Base-by-base conservation (phyloP, 129 eudicot genomes). In the Artemisia annua region DNA sequence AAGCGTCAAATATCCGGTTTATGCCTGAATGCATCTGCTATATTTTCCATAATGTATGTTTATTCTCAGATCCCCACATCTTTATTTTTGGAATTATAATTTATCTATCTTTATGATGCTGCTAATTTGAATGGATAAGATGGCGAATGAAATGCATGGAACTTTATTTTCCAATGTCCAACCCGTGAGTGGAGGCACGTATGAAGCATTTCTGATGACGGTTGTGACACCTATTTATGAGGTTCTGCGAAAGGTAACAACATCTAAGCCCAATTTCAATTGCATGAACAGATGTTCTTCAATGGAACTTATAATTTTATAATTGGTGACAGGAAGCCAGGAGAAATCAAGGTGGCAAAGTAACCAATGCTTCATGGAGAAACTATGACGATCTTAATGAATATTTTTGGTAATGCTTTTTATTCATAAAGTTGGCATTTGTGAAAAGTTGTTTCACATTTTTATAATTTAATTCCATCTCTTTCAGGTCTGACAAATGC, bases 21-120 rank as follows among this genome's bases (percentile, higher is more conserved):
- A 95, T 95, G 97, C 99, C 99, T 48, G 97, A 95, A 77, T 95
- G 99, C 83, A 52, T 95, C 32, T 95, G 99, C 96, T 95, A 95
- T 81, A 91, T 95, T 67, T 95, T 95, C 79, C 99, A 91, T 62
- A 86, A 80, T 73, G 99, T 95, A 90, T 15, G 91, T 74, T 72
- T 82, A 53, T 72, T 52, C 22, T 28, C 24, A 16, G 5, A 43
- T 63, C 62, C 58, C 12, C 17, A 13, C 13, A 11, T 66, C 3
- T 56, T 75, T 67, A 26, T 4, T 28, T 30, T 58, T 3, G 13
- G 14, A 11, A 60, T 59, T 72, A 65, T 39, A 63, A 9, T 69
- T 51, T 16, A 44, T 74, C 0, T 30, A 49, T 73, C 43, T 64
- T 64, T 52, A 74, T 64, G 54, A 64, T 65, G n/a, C n/a, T n/a